These are phyloP conservation scores for Extremus antarcticus DNA, from an alignment of 495 filamentous ascomycete genomes.

Conservation along the genomic window DNA sequence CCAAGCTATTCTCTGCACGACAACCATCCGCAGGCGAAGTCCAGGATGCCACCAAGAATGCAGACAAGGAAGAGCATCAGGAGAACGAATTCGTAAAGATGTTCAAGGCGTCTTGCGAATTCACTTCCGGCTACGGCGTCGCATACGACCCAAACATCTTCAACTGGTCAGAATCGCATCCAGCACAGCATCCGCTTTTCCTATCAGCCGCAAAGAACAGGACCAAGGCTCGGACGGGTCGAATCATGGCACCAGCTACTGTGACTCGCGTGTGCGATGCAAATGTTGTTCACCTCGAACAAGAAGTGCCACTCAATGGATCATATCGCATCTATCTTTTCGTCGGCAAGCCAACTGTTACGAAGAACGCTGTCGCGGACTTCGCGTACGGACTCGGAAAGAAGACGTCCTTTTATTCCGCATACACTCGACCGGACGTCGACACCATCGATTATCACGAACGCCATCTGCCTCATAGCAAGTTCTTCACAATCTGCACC, in stretches of 20 bases:
- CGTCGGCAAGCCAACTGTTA: conserved; percentile 53
- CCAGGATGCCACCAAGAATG: conserved; percentile 34
- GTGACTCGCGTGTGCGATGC: conserved; percentile 77
- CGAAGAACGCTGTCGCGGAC: conserved; percentile 52
- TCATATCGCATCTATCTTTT: conserved; percentile 81
- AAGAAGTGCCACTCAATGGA: conserved; percentile 78
- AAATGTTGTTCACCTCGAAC: conserved; percentile 77
- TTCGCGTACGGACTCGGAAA: conserved; percentile 53
- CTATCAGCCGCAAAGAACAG: conserved; percentile 41
- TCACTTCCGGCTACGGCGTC: conserved; percentile 56
- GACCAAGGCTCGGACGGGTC: conserved; percentile 52
- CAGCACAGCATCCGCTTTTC: conserved; percentile 59
- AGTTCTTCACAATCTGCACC: conserved; percentile 66
- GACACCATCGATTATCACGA: conserved; percentile 64
- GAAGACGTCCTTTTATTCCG: conserved; percentile 57
- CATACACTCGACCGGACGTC: conserved; percentile 51
- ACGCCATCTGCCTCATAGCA: conserved; percentile 68
- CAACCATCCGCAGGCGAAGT: conserved; percentile 49
- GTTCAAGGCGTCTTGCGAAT: conserved; percentile 55
- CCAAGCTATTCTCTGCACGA: conserved; percentile 38
- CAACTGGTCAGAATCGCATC: conserved; percentile 64
- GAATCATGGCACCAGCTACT: conserved; percentile 60
- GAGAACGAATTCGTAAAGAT: conserved; percentile 54
- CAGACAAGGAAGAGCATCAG: conserved; percentile 23
- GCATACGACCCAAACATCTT: conserved; percentile 50